Conservation (phyloP, 225 moss, liverwort and hornwort species). For the Antitrichia curtipendula region DNA sequence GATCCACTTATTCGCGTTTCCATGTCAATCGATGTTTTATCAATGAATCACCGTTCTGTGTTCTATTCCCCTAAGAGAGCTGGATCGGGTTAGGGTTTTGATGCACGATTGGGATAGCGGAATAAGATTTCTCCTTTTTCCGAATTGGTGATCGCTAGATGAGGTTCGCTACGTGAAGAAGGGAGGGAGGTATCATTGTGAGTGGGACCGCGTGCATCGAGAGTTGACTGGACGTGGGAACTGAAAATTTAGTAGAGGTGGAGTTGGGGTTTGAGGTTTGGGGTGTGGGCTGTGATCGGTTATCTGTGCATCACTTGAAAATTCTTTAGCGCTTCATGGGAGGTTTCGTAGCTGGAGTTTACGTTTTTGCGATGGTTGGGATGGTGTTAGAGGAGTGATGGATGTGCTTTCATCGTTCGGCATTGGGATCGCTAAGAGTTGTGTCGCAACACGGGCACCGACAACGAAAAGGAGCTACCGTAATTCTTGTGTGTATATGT, state of each 20-base stretch:
- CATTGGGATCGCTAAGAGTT: background rate
- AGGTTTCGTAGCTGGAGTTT: background rate
- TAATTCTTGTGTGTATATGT: background rate
- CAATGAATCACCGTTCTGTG: background rate
- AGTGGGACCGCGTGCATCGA: background rate
- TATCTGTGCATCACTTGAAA: background rate
- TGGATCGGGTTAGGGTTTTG: conserved; percentile 2
- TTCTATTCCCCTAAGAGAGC: background rate
- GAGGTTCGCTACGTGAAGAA: background rate
- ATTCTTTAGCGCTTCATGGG: background rate
- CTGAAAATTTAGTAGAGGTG: background rate
- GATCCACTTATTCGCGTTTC: background rate
- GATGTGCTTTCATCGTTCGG: background rate
- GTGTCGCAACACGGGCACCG: background rate
- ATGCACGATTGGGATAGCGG: background rate
- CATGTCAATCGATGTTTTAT: background rate
- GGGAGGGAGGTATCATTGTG: background rate
- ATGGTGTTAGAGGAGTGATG: background rate
- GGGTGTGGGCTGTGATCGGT: background rate
- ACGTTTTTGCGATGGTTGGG: background rate
- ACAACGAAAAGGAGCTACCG: background rate
- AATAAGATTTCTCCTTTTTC: background rate
- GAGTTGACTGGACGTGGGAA: background rate
- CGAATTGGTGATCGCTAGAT: background rate
- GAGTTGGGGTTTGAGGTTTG: background rate